Conservation (phyloP, 2,329 filamentous ascomycete species). For the Akanthomyces lecanii region DNA sequence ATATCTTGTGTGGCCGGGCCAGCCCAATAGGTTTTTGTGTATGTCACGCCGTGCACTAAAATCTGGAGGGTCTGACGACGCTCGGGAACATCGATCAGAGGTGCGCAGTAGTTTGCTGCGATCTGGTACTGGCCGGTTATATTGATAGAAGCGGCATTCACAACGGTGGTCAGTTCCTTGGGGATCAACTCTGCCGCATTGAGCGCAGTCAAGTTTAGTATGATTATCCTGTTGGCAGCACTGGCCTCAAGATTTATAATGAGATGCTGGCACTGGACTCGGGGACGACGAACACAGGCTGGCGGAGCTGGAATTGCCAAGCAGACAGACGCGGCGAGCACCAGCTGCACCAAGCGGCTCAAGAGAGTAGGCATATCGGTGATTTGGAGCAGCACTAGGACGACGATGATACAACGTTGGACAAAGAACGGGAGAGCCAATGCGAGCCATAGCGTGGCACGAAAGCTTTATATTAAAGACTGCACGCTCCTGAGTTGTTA, state of each 20-base stretch:
- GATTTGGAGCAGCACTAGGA: not conserved
- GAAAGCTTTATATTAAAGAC: not conserved
- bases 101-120: not conserved
- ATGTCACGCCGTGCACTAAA: slow-evolving; percentile 6
- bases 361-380: not conserved
- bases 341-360: not conserved
- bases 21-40: slow-evolving; percentile 8
- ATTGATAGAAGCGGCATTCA: not conserved
- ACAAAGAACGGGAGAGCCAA: not conserved
- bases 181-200: not conserved
- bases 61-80: slow-evolving; percentile 7
- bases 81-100: not conserved
- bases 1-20: not conserved
- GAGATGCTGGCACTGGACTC: not conserved
- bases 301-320: not conserved
- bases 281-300: too few relatives aligned
- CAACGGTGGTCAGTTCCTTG: not conserved
- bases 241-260: not conserved
- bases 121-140: slow-evolving; percentile 2
- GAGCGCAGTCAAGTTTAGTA: too few relatives aligned
- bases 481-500: too few relatives aligned
- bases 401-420: not conserved
- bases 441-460: not conserved
- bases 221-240: not conserved
- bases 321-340: not conserved